Base-by-base conservation (phyloP, 1,284 basidiomycete genomes). In the Abortiporus biennis region DNA sequence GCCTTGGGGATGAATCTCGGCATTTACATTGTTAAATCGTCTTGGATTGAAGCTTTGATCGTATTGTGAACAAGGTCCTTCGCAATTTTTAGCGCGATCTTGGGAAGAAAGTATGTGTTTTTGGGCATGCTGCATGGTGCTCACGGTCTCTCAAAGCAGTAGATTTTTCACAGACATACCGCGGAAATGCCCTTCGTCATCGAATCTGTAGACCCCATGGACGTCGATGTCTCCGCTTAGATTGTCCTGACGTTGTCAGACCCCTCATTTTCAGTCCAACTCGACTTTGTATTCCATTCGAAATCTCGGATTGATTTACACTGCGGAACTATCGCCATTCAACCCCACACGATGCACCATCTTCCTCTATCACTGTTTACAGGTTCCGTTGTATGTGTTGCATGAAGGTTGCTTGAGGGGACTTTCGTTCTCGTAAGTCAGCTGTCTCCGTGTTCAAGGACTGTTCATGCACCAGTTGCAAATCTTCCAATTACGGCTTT, bases 71-170 rank as follows among this genome's bases (percentile, higher is more conserved):
- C n/a, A n/a, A n/a, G n/a, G 27, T 9, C 27, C 8, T n/a, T 29
- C n/a, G 8, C n/a, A 8, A 29, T 29, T 29, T 27, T 27, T 51
- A 44, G 42, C 35, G 19, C 32, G 38, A 17, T 36, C 51, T 49
- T 53, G 51, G 45, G 51, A 53, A 51, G 22, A 38, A 47, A 31
- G 40, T 27, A 35, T 22, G 27, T 47, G 32, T 21, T 51, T 51
- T 40, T 35, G 50, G 50, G 29, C 49, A 40, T 17, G 17, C 30
- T 19, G 19, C 13, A n/a, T 21, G n/a, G n/a, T n/a, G 17, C 5
- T 17, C 8, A 15, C 17, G 22, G n/a, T n/a, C 36, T 19, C 36
- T 22, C 36, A 17, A 37, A 20, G 36, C 27, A n/a, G 27, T 9
- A 29, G 27, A 29, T n/a, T 29, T n/a, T 29, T 29, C 27, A 29